A percentile compares a stretch with the other conserved stretches of the same genome.
phyloP scores from a whole-genome alignment of 345 rosid genomes.

The Salix purpurea region DNA sequence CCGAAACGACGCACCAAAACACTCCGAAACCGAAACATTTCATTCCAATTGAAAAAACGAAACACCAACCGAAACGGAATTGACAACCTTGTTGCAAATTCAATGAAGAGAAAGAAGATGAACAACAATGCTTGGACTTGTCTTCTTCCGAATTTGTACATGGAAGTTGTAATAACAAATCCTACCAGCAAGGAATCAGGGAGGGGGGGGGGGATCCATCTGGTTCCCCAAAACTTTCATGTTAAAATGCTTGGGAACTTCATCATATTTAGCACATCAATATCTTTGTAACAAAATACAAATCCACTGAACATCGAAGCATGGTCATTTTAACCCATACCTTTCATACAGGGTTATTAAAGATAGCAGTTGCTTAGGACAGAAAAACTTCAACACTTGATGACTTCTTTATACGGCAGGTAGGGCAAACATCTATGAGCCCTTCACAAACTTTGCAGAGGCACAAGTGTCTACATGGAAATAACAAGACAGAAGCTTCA shows the following conservation, averaged over 20 bases:
- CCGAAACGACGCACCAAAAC: too few species aligned
- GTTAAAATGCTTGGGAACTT: background rate
- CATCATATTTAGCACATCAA: background rate
- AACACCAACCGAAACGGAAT: too few species aligned
- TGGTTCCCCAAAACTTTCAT: background rate
- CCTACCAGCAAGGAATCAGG: background rate
- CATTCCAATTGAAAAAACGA: too few species aligned
- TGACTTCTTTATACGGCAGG: slow-evolving; percentile 53
- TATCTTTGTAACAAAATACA: background rate
- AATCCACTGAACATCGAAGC: background rate
- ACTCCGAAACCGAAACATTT: too few species aligned
- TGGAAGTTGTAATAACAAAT: background rate
- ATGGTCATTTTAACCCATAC: slow-evolving; percentile 7
- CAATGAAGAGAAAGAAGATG: background rate
- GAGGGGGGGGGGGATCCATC: background rate
- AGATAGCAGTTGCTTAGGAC: slow-evolving; percentile 27
- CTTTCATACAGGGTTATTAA: slow-evolving; percentile 9
- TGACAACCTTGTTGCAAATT: background rate
- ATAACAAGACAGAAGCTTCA: slow-evolving; percentile 50
- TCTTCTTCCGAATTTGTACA: background rate
- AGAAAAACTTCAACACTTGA: slow-evolving; percentile 43
- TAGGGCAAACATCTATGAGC: slow-evolving; percentile 45
- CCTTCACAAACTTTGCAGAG: slow-evolving; percentile 67
- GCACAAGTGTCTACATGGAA: slow-evolving; percentile 70
- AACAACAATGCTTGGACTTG: background rate